These are phyloP conservation scores for Yamadazyma endophytica DNA, from an alignment of 805 yeast species.

Conservation along the genomic window DNA sequence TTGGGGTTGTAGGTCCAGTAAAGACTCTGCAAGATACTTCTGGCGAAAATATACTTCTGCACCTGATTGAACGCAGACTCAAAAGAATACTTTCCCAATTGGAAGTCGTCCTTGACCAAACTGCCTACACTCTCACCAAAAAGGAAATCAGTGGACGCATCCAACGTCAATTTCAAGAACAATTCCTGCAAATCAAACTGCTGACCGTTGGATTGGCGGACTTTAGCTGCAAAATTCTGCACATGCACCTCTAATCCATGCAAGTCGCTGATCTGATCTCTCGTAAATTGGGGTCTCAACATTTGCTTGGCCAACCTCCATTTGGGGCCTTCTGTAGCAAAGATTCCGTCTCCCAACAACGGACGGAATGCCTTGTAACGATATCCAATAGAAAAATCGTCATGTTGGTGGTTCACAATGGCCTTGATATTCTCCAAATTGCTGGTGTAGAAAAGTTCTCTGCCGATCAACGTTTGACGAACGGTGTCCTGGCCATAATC, in stretches of 20 bases:
- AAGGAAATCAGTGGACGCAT: constrained; percentile 37
- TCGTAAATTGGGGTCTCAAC: constrained; percentile 36
- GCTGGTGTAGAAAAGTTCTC: constrained; percentile 20
- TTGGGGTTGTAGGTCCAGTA: constrained; percentile 23
- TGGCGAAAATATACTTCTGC: constrained; percentile 28
- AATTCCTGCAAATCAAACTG: constrained; percentile 30
- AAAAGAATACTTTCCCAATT: constrained; percentile 10
- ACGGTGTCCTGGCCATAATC: constrained; percentile 15
- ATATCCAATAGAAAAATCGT: constrained; percentile 30
- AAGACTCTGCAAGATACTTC: constrained; percentile 28
- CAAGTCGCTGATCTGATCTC: constrained; percentile 34
- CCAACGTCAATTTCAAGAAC: constrained; percentile 33
- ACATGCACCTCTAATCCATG: constrained; percentile 27
- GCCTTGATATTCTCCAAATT: constrained; percentile 37
- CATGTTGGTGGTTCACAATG: constrained; percentile 30
- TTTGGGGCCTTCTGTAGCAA: constrained; percentile 34
- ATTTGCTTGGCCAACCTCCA: constrained; percentile 35
- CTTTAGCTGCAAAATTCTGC: constrained; percentile 19
- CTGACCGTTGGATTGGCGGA: constrained; percentile 15
- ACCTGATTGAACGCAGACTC: constrained; percentile 32
- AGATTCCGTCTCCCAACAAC: constrained; percentile 34
- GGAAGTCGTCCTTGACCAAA: constrained; percentile 19
- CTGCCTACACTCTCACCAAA: constrained; percentile 33
- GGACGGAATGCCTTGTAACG: constrained; percentile 27
- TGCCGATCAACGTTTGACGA: constrained; percentile 13